Percentiles rank a stretch among this genome's conserved stretches.
phyloP scores from a whole-genome alignment of 495 filamentous ascomycete genomes.

The Cenococcum geophilum region DNA sequence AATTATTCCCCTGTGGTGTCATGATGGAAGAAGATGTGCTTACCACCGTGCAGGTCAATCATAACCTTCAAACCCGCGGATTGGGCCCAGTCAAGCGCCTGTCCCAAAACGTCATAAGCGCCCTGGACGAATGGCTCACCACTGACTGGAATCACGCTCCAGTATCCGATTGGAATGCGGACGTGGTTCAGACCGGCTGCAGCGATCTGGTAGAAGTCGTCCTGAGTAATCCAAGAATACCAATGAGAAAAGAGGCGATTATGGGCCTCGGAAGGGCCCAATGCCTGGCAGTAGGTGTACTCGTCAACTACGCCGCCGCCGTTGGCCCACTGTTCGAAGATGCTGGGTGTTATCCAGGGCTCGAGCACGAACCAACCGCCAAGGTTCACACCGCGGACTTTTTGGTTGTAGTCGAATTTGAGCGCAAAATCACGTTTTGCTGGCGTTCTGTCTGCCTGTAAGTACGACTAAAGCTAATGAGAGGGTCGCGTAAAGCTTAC shows the following conservation, averaged over 20 bases:
- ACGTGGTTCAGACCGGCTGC: slow-evolving; percentile 65
- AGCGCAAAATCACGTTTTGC: slow-evolving; percentile 26
- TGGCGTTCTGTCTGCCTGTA: not conserved
- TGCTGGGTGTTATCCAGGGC: slow-evolving; percentile 46
- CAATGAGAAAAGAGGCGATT: slow-evolving; percentile 36
- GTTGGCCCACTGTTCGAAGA: slow-evolving; percentile 35
- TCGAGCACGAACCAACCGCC: slow-evolving; percentile 50
- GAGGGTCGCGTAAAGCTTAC: not conserved
- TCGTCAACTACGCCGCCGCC: slow-evolving; percentile 37
- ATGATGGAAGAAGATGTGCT: slow-evolving; percentile 22
- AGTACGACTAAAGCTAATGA: not conserved
- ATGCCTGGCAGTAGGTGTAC: slow-evolving; percentile 35
- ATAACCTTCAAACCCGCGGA: slow-evolving; percentile 58
- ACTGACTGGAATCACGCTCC: slow-evolving; percentile 54
- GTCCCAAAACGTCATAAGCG: slow-evolving; percentile 58
- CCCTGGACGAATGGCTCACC: slow-evolving; percentile 70
- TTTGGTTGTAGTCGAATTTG: slow-evolving; percentile 38
- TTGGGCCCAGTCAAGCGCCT: slow-evolving; percentile 64
- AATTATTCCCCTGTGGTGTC: not conserved
- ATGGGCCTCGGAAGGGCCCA: slow-evolving; percentile 36
- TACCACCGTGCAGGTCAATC: slow-evolving; percentile 66
- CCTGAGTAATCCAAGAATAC: slow-evolving; percentile 56
- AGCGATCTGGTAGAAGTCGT: slow-evolving; percentile 62
- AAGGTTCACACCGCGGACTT: slow-evolving; percentile 46
- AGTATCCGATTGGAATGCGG: slow-evolving; percentile 75